Evolutionary conservation across 768 basidiomycete species (phyloP).

Genomic region (Pholiota conissans): DNA sequence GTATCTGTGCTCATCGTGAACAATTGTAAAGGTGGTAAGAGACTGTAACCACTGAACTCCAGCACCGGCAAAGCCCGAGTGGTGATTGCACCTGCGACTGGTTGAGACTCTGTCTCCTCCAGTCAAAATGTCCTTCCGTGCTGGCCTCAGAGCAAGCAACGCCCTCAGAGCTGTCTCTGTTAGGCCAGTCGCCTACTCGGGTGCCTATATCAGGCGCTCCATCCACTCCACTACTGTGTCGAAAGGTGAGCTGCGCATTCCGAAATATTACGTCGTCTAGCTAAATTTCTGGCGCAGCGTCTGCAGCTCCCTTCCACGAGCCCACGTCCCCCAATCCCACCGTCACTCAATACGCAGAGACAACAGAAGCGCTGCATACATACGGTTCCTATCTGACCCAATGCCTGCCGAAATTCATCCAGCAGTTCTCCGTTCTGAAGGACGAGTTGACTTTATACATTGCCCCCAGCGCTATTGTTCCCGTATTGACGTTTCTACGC

Average conservation of each 20-base stretch:
- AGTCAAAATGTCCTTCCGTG: constrained; percentile 35
- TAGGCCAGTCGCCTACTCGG: constrained; percentile 29
- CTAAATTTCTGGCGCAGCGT: constrained; percentile 39
- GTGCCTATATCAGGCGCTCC: constrained; percentile 30
- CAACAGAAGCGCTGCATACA: constrained; percentile 79
- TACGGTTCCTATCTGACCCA: constrained; percentile 94
- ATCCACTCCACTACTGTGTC: constrained; percentile 48
- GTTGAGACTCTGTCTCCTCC: constrained; percentile 17
- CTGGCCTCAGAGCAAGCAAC: constrained; percentile 42
- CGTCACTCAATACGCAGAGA: constrained; percentile 64
- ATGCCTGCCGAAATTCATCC: constrained; percentile 94
- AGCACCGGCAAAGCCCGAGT: constrained; percentile 36
- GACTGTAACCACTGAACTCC: too few relatives aligned
- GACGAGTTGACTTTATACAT: constrained; percentile 93
- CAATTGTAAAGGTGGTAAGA: background rate
- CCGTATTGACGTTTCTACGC: constrained; percentile 87
- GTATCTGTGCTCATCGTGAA: constrained; percentile 19
- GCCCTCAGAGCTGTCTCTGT: constrained; percentile 40
- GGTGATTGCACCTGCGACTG: constrained; percentile 13
- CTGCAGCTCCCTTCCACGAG: constrained; percentile 82
- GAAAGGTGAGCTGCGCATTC: constrained; percentile 42
- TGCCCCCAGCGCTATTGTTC: constrained; percentile 77
- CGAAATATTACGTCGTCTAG: constrained; percentile 13
- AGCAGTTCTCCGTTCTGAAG: constrained; percentile 96
- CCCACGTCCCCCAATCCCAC: constrained; percentile 88